Evolutionary conservation across 371 early-diverging fungal genomes (phyloP).

Genomic region (Capillidium heterosporum): DNA sequence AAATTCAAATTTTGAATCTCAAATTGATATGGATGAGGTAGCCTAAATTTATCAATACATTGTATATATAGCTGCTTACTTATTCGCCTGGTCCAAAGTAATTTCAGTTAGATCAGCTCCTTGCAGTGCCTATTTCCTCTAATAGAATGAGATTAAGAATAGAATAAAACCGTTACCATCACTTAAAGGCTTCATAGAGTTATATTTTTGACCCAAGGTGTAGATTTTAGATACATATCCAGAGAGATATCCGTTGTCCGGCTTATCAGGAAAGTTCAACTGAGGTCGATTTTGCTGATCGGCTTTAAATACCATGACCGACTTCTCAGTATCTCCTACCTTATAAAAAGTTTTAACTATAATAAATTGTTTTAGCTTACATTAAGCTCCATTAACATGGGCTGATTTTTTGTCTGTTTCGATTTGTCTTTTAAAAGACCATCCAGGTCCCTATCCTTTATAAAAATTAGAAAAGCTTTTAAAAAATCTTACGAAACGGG

Average conservation of each 20-base stretch:
- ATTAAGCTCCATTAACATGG: too few relatives aligned
- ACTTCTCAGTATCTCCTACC: too few relatives aligned
- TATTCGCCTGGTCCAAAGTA: not conserved
- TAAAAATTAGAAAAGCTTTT: too few relatives aligned
- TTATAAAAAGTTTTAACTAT: too few relatives aligned
- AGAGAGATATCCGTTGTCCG: not conserved
- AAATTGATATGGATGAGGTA: conserved; percentile 80
- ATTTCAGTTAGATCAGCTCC: not conserved
- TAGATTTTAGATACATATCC: conserved; percentile 1
- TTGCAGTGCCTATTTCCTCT: not conserved
- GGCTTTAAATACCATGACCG: too few relatives aligned
- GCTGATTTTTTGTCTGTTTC: too few relatives aligned
- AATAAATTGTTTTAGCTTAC: too few relatives aligned
- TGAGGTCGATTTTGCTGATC: not conserved
- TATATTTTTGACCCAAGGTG: not conserved
- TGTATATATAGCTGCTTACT: not conserved
- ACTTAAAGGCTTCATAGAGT: conserved; percentile 1
- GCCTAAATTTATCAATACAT: conserved; percentile 5
- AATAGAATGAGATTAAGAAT: not conserved
- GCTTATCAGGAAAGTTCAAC: not conserved
- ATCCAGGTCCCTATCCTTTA: too few relatives aligned
- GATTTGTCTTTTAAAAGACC: too few relatives aligned
- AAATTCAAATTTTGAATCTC: conserved; percentile 65
- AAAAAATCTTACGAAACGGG: too few relatives aligned
- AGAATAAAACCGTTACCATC: not conserved